A percentile compares a stretch with the other conserved stretches of the same genome.
phyloP scores from a whole-genome alignment of 2,329 filamentous ascomycete genomes.

The Cadophora sp. region DNA sequence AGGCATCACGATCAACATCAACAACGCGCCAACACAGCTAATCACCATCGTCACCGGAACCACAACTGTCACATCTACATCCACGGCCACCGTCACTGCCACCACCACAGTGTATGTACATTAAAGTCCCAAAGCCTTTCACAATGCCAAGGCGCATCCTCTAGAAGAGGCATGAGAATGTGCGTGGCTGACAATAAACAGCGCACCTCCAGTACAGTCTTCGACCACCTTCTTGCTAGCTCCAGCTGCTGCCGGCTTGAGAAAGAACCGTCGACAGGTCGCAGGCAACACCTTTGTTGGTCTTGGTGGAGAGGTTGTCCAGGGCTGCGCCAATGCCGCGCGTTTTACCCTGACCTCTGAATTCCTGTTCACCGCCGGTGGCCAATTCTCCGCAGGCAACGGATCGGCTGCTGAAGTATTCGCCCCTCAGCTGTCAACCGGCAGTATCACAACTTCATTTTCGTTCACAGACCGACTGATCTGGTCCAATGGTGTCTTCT shows the following conservation, averaged over 20 bases:
- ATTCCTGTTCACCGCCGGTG: background rate
- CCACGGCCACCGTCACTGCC: background rate
- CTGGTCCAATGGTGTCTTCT: background rate
- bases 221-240: background rate
- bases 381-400: background rate
- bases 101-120: background rate
- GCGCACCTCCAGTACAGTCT: background rate
- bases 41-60: background rate
- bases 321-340: background rate
- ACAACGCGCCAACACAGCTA: background rate
- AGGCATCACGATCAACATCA: background rate
- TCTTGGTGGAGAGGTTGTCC: background rate
- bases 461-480: background rate
- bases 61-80: background rate
- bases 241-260: background rate
- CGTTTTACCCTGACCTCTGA: background rate
- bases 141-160: too few species aligned
- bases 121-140: too few species aligned
- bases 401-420: background rate
- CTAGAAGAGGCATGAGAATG: too few species aligned
- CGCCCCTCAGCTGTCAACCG: background rate
- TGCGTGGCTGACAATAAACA: background rate
- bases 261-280: background rate
- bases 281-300: background rate
- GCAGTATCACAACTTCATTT: background rate